phyloP scores from a whole-genome alignment of 2,329 filamentous ascomycete species.

The Cercospora sp. region DNA sequence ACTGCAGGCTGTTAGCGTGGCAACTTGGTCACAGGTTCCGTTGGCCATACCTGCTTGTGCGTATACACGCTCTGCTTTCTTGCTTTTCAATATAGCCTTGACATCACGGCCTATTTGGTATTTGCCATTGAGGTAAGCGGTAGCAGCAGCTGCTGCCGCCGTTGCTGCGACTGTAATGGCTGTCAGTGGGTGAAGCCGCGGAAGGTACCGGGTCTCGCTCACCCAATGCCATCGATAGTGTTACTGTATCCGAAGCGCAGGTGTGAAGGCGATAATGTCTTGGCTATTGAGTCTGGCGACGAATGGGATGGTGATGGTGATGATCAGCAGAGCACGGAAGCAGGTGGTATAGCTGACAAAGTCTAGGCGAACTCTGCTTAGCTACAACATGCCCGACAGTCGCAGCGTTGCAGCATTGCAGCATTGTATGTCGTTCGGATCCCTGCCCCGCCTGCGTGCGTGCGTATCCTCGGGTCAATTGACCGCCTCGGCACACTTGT shows the following conservation, averaged over 20 bases:
- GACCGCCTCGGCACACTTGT: conserved; percentile 4
- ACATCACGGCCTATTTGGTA: conserved; percentile 65
- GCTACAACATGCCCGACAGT: background rate
- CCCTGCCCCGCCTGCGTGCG: background rate
- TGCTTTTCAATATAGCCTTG: conserved; percentile 45
- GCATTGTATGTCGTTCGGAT: background rate
- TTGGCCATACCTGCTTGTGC: conserved; percentile 49
- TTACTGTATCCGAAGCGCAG: background rate
- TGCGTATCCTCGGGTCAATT: conserved; percentile 5
- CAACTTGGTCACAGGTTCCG: background rate
- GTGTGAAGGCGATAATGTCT: background rate
- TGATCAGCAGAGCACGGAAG: background rate
- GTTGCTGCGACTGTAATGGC: conserved; percentile 11
- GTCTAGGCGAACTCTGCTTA: background rate
- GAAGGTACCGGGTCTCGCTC: background rate
- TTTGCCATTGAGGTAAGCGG: conserved; percentile 66
- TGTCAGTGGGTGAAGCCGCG: background rate
- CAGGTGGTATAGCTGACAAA: conserved; percentile 1
- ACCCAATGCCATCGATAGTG: conserved; percentile 8
- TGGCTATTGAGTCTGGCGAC: background rate
- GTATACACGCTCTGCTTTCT: conserved; percentile 48
- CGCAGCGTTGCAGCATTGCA: background rate
- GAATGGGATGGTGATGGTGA: background rate
- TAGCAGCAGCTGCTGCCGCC: conserved; percentile 35
- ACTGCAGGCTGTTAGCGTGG: conserved; percentile 9